phyloP scores from a whole-genome alignment of 108 stramenopile species.

The Cyclotella kingstonii region DNA sequence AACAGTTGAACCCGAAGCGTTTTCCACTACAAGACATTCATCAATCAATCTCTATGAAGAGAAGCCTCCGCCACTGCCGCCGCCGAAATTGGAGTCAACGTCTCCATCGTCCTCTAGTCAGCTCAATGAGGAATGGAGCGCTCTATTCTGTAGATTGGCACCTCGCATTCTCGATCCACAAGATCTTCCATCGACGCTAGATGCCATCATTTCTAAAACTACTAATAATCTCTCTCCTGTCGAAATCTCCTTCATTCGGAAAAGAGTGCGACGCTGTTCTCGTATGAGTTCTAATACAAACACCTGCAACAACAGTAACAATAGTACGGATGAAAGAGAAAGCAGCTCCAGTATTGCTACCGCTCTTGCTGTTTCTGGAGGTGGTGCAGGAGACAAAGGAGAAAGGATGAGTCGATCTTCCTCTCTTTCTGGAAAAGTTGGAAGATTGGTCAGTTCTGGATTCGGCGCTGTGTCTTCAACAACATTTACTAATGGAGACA shows the following conservation, averaged over 20 bases:
- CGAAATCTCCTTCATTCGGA: constrained; percentile 27
- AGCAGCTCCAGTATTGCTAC: too few species aligned
- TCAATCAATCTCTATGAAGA: too few species aligned
- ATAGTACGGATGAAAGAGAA: background rate
- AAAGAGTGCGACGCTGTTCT: background rate
- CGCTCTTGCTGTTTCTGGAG: too few species aligned
- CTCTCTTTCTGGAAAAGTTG: constrained; percentile 7
- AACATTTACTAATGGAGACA: background rate
- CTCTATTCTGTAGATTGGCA: constrained; percentile 7
- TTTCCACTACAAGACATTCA: too few species aligned
- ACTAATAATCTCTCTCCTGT: constrained; percentile 17
- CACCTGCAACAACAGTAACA: background rate
- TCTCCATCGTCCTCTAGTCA: too few species aligned
- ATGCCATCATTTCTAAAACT: constrained; percentile 10
- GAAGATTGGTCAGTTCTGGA: constrained; percentile 10
- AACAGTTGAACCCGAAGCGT: too few species aligned
- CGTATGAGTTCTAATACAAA: background rate
- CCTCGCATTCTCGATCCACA: constrained; percentile 26
- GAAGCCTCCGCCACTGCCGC: too few species aligned
- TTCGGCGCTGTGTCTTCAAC: background rate
- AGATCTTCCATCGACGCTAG: constrained; percentile 16
- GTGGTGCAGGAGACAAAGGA: too few species aligned
- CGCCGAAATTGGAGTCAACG: too few species aligned
- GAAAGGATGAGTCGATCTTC: background rate
- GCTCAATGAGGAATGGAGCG: constrained; percentile 10